Evolutionary conservation across 139 green algal species (phyloP), one percentile per base, ranked within the genome.

Genomic region (Volvox reticuliferus): DNA sequence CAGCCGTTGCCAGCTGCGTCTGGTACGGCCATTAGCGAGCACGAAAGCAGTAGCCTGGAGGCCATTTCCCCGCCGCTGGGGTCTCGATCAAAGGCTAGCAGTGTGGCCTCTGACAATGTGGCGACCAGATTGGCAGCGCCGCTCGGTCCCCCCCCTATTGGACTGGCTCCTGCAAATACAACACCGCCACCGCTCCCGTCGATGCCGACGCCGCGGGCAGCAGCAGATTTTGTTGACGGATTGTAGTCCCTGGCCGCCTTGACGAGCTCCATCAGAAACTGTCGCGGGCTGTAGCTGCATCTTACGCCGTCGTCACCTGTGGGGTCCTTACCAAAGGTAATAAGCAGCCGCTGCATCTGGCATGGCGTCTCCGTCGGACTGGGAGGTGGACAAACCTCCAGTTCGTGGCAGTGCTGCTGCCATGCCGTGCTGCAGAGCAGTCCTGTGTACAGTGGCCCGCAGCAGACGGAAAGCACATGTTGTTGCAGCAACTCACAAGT

Each of bases 81-180:
- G n/a, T 89, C 85, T 12, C 85, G 37, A 55, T 89, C 85, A 12
- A 89, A 82, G 0, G 69, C 69, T 0, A 82, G 18, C 26, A 82
- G 85, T 3, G 81, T 20, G 19, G 85, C 69, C 85, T 89, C 85
- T 30, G 69, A 9, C 44, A 89, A 30, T 1, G 78, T 9, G 20
- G 69, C 37, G 21, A 6, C 24, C 17, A 89, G 30, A 36, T 44
- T 89, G 35, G 83, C 35, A 33, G 68, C 44, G 62, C n/a, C 85
- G 18, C n/a, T 33, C 55, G 12, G 28, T 19, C 21, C 81, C 5
- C 26, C 62, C 6, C 0, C 61, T 18, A 30, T 55, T 14, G 80
- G 2, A 2, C 55, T 30, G 16, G 12, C 20, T 22, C 37, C 79
- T 26, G 21, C 37, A 22, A 22, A 36, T 12, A 3, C 79, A 50